Evolutionary conservation across 2,329 filamentous ascomycete species (phyloP), one percentile per base, ranked within the genome.

Genomic region (Leptographium galeiforme): DNA sequence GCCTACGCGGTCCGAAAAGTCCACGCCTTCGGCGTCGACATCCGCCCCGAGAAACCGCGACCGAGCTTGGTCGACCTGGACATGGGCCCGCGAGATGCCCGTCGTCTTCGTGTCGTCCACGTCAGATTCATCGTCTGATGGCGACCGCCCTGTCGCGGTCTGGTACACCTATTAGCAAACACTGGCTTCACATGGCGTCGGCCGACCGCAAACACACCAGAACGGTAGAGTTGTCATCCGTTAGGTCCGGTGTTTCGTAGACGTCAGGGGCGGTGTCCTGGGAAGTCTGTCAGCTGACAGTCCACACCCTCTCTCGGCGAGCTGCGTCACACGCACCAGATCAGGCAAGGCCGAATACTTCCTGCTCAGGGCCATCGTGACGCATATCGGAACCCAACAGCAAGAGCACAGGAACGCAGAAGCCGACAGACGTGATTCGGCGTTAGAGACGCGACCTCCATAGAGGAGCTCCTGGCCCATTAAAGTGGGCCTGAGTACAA

Each of bases 231-330:
- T 82, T 86, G 68, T 95, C 90, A 64, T 95, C 89, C 54, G 86
- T 91, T 60, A 96, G 74, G 53, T 95, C 90, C 59, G 91, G 90
- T 16, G 93, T 97, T 70, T 97, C 91, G 74, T 96, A 97, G 63
- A 95, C 88, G 64, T 97, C 93, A 60, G 90, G 90, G 33, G 90
- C 89, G 53, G 85, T 86, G 70, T 96, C 90, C 87, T 94, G 60
- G 52, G 34, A 8, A 1, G 12, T 47, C 33, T 16, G 59, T 65
- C 57, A 65, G 61, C 41, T 38, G 43, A 6, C 13, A 4, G 43
- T 30, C 43, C 25, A 45, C 36, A 50, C 56, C 51, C 56, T 33
- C 19, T 34, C 51, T 43, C 52, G 38, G 11, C 11, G 6, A 49
- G 11, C 19, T 8, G 10, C 13, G 4, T 10, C 10, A 25, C 25